These are phyloP conservation scores for Abrus pulchellus DNA, from an alignment of 306 rosid genomes.

Conservation along the genomic window DNA sequence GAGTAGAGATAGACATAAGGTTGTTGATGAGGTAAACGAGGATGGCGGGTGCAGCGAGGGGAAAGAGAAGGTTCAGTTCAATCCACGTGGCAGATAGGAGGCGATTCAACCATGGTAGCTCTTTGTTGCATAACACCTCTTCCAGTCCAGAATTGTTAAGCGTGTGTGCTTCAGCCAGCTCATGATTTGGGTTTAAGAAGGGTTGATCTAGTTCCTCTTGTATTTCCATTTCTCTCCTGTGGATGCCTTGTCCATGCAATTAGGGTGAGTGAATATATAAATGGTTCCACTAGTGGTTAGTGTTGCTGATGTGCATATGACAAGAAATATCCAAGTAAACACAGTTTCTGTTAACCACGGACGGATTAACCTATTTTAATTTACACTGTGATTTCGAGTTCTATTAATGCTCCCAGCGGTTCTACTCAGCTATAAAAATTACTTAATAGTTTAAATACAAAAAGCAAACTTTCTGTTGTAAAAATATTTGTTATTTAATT, in stretches of 20 bases:
- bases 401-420: too few species aligned
- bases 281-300: neutral
- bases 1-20: conserved; percentile 70
- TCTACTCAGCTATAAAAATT: too few species aligned
- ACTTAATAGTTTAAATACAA: too few species aligned
- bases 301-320: too few species aligned
- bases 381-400: too few species aligned
- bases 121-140: conserved; percentile 55
- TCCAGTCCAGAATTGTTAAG: conserved; percentile 54
- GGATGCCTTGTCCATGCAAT: neutral
- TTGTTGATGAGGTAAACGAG: conserved; percentile 72
- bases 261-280: neutral
- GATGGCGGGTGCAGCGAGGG: conserved; percentile 75
- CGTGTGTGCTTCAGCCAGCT: neutral
- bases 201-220: conserved; percentile 43
- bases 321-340: too few species aligned
- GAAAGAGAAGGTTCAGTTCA: conserved; percentile 67
- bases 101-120: conserved; percentile 48
- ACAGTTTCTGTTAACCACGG: too few species aligned
- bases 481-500: too few species aligned
- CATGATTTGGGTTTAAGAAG: conserved; percentile 16
- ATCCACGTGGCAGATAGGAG: conserved; percentile 63
- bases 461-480: too few species aligned
- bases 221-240: conserved; percentile 39
- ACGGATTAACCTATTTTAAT: too few species aligned